Evolutionary conservation across 1,139 yeast genomes (phyloP), one percentile per base, ranked within the genome.

Genomic region (Blastobotrys illinoisensis): DNA sequence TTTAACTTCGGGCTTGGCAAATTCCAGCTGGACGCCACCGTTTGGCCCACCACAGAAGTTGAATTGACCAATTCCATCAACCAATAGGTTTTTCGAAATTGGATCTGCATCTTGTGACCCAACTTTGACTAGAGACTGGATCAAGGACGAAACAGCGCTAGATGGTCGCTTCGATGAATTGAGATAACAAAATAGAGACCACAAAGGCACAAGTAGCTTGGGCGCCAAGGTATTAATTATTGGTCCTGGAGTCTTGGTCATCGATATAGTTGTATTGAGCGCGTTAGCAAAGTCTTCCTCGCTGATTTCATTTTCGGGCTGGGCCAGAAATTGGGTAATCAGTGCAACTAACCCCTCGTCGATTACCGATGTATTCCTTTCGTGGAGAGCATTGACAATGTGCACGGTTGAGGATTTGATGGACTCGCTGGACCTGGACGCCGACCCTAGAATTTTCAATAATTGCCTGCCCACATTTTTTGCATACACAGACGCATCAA

Each of bases 101-200:
- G 26, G 24, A 23, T 47, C 47, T 16, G 36, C 14, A 3, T 44
- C 44, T n/a, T n/a, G 43, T 3, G 20, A 16, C 2, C 36, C 43
- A 28, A 49, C 13, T 23, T 46, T 50, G n/a, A 55, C 23, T 5
- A 50, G 6, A n/a, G 54, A 36, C 13, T 44, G 24, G 16, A 66
- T 47, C 18, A 65, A 50, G 11, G 57, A 62, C 51, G 54, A 50
- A 59, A 68, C 9, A 73, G 75, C 66, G 72, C 79, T 61, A 2
- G 56, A 48, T 3, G 67, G 57, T 18, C 69, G 61, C 48, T 76
- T 71, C 9, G 72, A 62, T 28, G 70, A 71, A 47, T 72, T 72
- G 51, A 83, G 71, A 64, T 79, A 86, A 32, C 80, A 68, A 44
- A 77, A 71, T 62, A 85, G 83, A 1, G 80, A 74, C 96, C 96